phyloP scores from a whole-genome alignment of 2,329 filamentous ascomycete genomes.

The Curvularia spicifera region DNA sequence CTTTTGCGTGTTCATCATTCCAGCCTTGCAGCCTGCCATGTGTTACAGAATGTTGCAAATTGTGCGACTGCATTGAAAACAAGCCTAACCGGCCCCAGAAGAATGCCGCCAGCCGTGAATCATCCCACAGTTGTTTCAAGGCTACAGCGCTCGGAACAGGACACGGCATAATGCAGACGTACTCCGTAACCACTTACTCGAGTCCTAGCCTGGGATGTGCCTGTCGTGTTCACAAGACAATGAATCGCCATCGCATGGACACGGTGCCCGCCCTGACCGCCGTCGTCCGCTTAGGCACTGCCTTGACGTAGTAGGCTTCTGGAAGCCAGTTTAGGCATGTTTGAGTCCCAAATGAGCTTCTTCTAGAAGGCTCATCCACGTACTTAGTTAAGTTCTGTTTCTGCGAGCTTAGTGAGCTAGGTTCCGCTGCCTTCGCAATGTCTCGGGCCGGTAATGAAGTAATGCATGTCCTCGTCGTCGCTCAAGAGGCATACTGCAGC shows the following conservation, averaged over 20 bases:
- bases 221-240: conserved; percentile 28
- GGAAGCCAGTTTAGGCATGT: conserved; percentile 25
- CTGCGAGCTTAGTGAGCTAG: background rate
- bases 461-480: conserved; percentile 24
- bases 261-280: conserved; percentile 13
- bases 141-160: conserved; percentile 33
- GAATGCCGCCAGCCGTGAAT: conserved; percentile 22
- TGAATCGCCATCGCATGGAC: conserved; percentile 22
- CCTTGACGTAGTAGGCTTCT: conserved; percentile 27
- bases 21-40: conserved; percentile 20
- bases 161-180: conserved; percentile 26
- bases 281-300: conserved; percentile 19
- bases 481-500: conserved; percentile 81
- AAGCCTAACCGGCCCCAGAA: conserved; percentile 27
- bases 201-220: conserved; percentile 21
- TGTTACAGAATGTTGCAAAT: conserved; percentile 28
- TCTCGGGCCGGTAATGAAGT: conserved; percentile 15
- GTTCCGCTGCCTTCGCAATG: conserved; percentile 16
- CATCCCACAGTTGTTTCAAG: conserved; percentile 36
- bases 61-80: conserved; percentile 35
- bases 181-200: conserved; percentile 19
- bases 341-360: conserved; percentile 21
- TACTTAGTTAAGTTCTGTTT: conserved; percentile 7
- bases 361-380: conserved; percentile 27
- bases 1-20: conserved; percentile 12